Evolutionary conservation across 2,329 filamentous ascomycete species (phyloP).

Genomic region (Epichloe hybrida): DNA sequence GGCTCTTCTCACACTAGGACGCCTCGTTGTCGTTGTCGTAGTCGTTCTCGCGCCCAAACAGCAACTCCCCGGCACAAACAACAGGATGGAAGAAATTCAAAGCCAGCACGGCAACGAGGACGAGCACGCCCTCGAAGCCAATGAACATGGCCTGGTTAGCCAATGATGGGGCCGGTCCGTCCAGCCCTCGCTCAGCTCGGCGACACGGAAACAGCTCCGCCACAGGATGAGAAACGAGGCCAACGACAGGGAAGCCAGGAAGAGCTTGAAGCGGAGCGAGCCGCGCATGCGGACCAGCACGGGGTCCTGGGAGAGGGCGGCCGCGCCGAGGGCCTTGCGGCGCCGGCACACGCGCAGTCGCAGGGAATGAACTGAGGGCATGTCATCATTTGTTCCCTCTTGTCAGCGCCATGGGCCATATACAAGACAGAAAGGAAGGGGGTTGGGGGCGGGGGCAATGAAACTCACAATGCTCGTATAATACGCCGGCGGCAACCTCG

Average conservation of each 20-base stretch:
- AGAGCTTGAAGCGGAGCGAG: conserved; percentile 35
- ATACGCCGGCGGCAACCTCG: conserved; percentile 29
- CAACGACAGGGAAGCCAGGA: conserved; percentile 39
- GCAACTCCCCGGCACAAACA: conserved; percentile 14
- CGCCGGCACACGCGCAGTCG: conserved; percentile 27
- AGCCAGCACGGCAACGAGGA: conserved; percentile 29
- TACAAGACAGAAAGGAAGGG: not conserved
- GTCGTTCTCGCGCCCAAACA: conserved; percentile 12
- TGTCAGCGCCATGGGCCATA: not conserved
- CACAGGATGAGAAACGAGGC: conserved; percentile 51
- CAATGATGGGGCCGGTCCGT: conserved; percentile 46
- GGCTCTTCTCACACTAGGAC: not conserved
- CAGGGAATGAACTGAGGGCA: conserved; percentile 42
- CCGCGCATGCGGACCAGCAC: conserved; percentile 22
- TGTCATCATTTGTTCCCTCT: not conserved
- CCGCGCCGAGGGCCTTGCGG: conserved; percentile 8
- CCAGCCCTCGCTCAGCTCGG: conserved; percentile 53
- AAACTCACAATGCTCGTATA: conserved; percentile 34
- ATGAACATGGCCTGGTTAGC: conserved; percentile 40
- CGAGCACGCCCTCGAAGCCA: conserved; percentile 42
- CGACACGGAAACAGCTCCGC: conserved; percentile 51
- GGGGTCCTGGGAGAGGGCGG: conserved; percentile 25
- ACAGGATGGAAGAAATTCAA: conserved; percentile 28
- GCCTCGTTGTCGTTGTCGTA: conserved; percentile 13
- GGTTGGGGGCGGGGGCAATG: no score